phyloP scores from a whole-genome alignment of 2,329 filamentous ascomycete genomes.

The Westerdykella ornata region DNA sequence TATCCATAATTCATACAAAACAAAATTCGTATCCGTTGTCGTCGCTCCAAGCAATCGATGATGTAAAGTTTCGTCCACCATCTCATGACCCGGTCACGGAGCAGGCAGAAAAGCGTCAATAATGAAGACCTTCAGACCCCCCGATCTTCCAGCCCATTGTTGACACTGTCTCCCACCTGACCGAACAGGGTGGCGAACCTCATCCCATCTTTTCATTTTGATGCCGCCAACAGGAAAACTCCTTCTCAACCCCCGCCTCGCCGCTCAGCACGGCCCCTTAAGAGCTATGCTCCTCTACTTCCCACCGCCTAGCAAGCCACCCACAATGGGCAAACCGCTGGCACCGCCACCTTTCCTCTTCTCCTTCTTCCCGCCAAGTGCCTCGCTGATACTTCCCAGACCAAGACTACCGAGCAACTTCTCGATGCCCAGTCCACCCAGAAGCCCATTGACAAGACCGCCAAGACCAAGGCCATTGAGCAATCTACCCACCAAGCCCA shows the following conservation, averaged over 20 bases:
- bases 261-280: background rate
- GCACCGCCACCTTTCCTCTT: conserved; percentile 46
- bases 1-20: background rate
- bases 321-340: conserved; percentile 41
- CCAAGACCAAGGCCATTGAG: conserved; percentile 77
- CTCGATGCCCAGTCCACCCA: conserved; percentile 69
- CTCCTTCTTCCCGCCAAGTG: conserved; percentile 50
- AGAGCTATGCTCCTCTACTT: conserved; percentile 17
- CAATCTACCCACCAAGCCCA: conserved; percentile 75
- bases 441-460: conserved; percentile 68
- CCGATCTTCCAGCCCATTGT: conserved; percentile 21
- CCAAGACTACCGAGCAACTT: conserved; percentile 70
- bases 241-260: conserved; percentile 2
- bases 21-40: background rate
- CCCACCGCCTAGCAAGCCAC: conserved; percentile 42
- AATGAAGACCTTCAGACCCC: conserved; percentile 22
- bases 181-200: conserved; percentile 13
- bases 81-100: background rate
- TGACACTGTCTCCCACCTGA: too few relatives aligned
- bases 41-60: background rate
- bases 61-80: background rate
- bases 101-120: background rate
- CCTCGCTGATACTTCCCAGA: conserved; percentile 46
- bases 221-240: conserved; percentile 9
- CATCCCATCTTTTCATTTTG: conserved; percentile 1